Percentiles rank a stretch among this genome's conserved stretches.
These are phyloP conservation scores for Cladophialophora carrionii DNA, from an alignment of 2,329 filamentous ascomycete genomes.

Conservation along the genomic window DNA sequence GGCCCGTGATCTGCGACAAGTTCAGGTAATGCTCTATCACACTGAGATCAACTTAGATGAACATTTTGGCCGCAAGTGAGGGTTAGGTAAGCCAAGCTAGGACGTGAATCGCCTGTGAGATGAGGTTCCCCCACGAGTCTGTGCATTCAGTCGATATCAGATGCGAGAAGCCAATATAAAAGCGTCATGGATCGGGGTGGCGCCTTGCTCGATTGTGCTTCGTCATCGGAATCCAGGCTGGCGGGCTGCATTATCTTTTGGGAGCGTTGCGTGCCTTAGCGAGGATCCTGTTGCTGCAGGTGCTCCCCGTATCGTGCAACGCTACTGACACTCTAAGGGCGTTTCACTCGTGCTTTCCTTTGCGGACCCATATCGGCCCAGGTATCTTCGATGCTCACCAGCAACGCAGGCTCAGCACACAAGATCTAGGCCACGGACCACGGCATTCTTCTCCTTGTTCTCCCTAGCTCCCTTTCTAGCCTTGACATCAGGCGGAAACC, in stretches of 20 bases:
- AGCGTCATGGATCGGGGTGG: conserved; percentile 34
- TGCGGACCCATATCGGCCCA: conserved; percentile 7
- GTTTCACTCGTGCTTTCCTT: conserved; percentile 2
- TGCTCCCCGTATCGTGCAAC: neutral
- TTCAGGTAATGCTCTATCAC: neutral
- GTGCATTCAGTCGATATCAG: neutral
- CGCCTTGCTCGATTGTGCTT: conserved; percentile 26
- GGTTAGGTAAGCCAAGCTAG: neutral
- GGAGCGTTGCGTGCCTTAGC: conserved; percentile 9
- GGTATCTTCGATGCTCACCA: neutral
- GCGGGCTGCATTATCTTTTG: conserved; percentile 30
- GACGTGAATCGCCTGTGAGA: neutral
- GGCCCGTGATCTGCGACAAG: no score
- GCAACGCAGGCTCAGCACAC: neutral
- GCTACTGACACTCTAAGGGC: neutral
- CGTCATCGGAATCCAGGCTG: conserved; percentile 21
- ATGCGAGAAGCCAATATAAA: conserved; percentile 25
- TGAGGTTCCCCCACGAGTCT: neutral
- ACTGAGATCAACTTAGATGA: neutral
- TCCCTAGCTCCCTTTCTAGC: conserved; percentile 23
- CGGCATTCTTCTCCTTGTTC: conserved; percentile 21
- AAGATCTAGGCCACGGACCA: conserved; percentile 13
- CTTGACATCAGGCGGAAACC: conserved; percentile 19
- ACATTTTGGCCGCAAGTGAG: neutral
- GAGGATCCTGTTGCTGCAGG: neutral